These are phyloP conservation scores for Backusella morwellensis DNA, from an alignment of 192 early-diverging fungal genomes.

Conservation along the genomic window DNA sequence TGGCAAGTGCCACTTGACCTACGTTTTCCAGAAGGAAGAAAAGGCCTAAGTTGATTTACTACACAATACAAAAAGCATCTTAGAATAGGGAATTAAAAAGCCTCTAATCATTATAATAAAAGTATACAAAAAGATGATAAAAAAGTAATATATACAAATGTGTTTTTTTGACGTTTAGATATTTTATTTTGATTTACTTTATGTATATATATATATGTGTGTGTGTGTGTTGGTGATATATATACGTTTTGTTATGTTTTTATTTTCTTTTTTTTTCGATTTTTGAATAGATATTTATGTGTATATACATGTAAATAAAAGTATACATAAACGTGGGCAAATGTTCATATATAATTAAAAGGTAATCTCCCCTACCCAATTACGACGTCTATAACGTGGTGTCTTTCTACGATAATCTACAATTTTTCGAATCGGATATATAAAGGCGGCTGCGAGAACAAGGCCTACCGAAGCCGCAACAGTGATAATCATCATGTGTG, in stretches of 20 bases:
- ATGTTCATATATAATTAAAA: conserved; percentile 2
- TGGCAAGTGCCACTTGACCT: conserved; percentile 94
- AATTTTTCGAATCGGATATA: conserved; percentile 20
- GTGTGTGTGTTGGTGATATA: too few species aligned
- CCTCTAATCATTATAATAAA: neutral
- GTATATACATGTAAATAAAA: neutral
- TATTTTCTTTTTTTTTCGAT: neutral
- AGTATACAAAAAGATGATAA: neutral
- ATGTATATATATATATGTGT: neutral
- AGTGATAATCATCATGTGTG: conserved; percentile 22
- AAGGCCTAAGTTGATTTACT: conserved; percentile 1
- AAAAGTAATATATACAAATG: neutral
- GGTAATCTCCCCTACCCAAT: conserved; percentile 23
- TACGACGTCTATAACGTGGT: conserved; percentile 1
- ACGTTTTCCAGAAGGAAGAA: conserved; percentile 84
- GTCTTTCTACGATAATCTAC: conserved; percentile 15
- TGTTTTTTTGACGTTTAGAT: neutral
- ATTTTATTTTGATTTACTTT: neutral
- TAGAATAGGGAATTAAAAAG: neutral
- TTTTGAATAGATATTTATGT: neutral
- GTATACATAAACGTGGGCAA: neutral
- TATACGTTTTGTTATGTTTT: too few species aligned
- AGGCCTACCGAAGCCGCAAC: conserved; percentile 14
- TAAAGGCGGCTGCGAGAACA: conserved; percentile 11
- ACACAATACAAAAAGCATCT: conserved; percentile 1